Evolutionary conservation across 2,329 filamentous ascomycete species (phyloP).

Genomic region (Mycocentrospora acerina): DNA sequence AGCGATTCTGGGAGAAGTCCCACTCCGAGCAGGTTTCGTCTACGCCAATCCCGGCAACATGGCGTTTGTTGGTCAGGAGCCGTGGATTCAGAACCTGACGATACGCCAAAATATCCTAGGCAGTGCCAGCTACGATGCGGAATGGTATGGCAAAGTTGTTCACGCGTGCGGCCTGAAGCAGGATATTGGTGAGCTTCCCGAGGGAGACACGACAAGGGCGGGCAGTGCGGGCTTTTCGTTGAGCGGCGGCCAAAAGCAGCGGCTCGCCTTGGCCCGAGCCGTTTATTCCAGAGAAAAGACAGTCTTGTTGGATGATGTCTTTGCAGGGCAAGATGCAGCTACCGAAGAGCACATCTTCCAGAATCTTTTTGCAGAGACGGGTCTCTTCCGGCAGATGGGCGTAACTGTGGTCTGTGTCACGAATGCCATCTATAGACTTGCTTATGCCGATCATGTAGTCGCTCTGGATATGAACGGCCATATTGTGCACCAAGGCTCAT

Average conservation of each 20-base stretch:
- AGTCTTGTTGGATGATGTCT: slow-evolving; percentile 51
- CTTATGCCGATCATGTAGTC: slow-evolving; percentile 45
- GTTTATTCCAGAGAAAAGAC: slow-evolving; percentile 47
- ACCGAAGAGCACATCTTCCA: slow-evolving; percentile 50
- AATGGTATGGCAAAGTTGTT: slow-evolving; percentile 28
- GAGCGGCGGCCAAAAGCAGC: slow-evolving; percentile 52
- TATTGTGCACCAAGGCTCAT: slow-evolving; percentile 42
- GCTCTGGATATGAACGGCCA: slow-evolving; percentile 34
- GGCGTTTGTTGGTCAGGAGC: slow-evolving; percentile 14
- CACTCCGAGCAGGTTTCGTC: background rate
- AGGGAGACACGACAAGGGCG: slow-evolving; percentile 42
- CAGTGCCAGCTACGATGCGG: slow-evolving; percentile 16
- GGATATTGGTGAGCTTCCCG: slow-evolving; percentile 13
- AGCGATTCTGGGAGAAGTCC: background rate
- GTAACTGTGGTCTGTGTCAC: slow-evolving; percentile 17
- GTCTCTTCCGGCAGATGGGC: slow-evolving; percentile 41
- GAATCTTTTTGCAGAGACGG: slow-evolving; percentile 43
- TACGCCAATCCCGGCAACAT: background rate
- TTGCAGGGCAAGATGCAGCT: slow-evolving; percentile 49
- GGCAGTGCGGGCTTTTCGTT: slow-evolving; percentile 51
- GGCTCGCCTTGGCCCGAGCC: slow-evolving; percentile 51
- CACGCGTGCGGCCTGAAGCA: slow-evolving; percentile 18
- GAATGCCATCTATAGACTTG: slow-evolving; percentile 21
- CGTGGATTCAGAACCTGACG: slow-evolving; percentile 31
- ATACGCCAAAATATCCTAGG: slow-evolving; percentile 28